These are phyloP conservation scores for Tubosaeta sp. DNA, from an alignment of 768 basidiomycete species.

Conservation along the genomic window DNA sequence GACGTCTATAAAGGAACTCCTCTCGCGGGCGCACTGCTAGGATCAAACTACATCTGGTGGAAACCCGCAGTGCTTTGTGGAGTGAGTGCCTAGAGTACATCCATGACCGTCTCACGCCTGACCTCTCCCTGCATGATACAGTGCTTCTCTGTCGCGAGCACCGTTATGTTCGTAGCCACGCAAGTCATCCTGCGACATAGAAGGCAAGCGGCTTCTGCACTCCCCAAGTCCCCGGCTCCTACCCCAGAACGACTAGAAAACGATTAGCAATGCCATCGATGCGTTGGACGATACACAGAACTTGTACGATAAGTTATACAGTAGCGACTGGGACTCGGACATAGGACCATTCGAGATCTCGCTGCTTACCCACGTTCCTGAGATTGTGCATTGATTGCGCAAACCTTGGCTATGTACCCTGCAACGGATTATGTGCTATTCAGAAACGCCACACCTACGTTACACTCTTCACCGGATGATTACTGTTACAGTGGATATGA, in stretches of 20 bases:
- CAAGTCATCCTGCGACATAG: constrained; percentile 6
- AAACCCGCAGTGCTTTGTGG: constrained; percentile 50
- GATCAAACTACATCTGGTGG: constrained; percentile 52
- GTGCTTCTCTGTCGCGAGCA: constrained; percentile 17
- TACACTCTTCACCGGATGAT: background rate
- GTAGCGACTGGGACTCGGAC: background rate
- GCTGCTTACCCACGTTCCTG: background rate
- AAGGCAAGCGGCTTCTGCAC: background rate
- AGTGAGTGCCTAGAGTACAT: constrained; percentile 15
- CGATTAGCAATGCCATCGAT: background rate
- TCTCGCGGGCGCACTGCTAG: constrained; percentile 52
- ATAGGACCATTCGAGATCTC: background rate
- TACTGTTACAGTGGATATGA: background rate
- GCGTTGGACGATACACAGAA: background rate
- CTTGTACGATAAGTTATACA: background rate
- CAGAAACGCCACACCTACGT: background rate
- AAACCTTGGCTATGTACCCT: background rate
- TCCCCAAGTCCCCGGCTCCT: background rate
- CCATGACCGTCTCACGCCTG: background rate
- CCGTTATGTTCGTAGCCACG: constrained; percentile 9
- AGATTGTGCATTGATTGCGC: too few species aligned
- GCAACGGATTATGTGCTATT: background rate
- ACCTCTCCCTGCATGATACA: constrained; percentile 1
- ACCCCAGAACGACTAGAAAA: background rate
- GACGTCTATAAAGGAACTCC: constrained; percentile 41